Evolutionary conservation across 2,329 filamentous ascomycete genomes (phyloP).

Genomic region (Aureobasidium melanogenum): DNA sequence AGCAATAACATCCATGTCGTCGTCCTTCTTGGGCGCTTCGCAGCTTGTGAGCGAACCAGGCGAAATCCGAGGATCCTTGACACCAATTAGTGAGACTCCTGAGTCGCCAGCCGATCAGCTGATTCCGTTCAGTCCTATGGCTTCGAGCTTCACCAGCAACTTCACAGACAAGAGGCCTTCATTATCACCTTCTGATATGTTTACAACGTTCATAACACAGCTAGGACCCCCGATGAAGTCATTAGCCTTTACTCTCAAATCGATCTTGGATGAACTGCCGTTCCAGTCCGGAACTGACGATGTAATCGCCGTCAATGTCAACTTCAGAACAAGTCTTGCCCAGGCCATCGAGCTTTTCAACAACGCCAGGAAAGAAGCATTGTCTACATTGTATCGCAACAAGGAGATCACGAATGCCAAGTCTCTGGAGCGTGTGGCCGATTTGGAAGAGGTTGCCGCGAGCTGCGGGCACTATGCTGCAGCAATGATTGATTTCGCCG

Average conservation of each 20-base stretch:
- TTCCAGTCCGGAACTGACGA: slow-evolving; percentile 60
- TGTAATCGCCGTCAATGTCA: slow-evolving; percentile 65
- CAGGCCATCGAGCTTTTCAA: slow-evolving; percentile 77
- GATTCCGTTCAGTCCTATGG: not conserved
- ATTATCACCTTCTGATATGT: slow-evolving; percentile 64
- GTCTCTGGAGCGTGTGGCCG: slow-evolving; percentile 71
- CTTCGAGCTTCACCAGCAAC: not conserved
- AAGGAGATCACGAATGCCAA: slow-evolving; percentile 62
- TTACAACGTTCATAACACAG: slow-evolving; percentile 78
- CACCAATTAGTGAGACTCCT: slow-evolving; percentile 10
- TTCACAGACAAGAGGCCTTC: slow-evolving; percentile 1
- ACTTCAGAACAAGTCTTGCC: slow-evolving; percentile 69
- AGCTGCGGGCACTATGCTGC: slow-evolving; percentile 96
- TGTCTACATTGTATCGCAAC: slow-evolving; percentile 70
- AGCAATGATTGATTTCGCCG: slow-evolving; percentile 79
- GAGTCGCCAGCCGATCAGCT: not conserved
- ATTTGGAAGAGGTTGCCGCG: slow-evolving; percentile 95
- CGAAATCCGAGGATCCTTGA: not conserved
- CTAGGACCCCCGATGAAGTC: slow-evolving; percentile 95
- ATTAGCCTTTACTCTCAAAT: slow-evolving; percentile 79
- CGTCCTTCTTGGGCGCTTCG: slow-evolving; percentile 5
- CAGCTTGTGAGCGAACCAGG: slow-evolving; percentile 1
- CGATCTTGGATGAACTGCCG: slow-evolving; percentile 79
- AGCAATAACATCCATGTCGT: not conserved
- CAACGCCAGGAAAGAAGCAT: slow-evolving; percentile 62